Conservation (phyloP, 2,329 filamentous ascomycete genomes). For the Penicillium sp. region DNA sequence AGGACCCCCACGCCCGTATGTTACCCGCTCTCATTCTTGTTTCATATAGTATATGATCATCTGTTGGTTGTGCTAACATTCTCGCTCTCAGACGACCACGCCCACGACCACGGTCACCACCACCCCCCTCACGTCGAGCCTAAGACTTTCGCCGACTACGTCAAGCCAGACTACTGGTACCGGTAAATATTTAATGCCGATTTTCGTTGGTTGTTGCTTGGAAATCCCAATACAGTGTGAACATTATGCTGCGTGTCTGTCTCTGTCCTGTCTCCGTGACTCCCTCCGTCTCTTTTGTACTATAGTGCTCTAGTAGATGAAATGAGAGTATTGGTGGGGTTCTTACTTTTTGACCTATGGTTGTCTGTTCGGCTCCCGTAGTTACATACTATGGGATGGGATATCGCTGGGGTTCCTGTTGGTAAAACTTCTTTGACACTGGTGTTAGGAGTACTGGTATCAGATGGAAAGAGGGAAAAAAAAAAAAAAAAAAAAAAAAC, state of each 20-base stretch:
- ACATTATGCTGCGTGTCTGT: conserved; percentile 20
- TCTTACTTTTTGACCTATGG: conserved; percentile 15
- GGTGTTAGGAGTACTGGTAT: background rate
- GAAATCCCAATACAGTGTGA: conserved; percentile 19
- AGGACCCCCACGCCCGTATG: conserved; percentile 63
- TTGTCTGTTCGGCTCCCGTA: background rate
- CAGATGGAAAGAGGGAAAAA: background rate
- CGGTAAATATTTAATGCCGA: conserved; percentile 35
- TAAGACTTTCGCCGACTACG: conserved; percentile 94
- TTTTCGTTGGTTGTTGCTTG: conserved; percentile 3
- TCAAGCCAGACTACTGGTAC: conserved; percentile 93
- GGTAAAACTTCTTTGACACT: background rate
- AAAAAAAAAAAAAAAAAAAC: no score
- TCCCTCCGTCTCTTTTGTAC: conserved; percentile 26
- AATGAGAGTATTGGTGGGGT: conserved; percentile 23
- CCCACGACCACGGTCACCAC: conserved; percentile 34
- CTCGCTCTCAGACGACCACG: conserved; percentile 39
- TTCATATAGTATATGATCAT: background rate
- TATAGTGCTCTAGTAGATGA: conserved; percentile 30
- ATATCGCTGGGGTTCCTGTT: background rate
- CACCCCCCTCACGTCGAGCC: conserved; percentile 68
- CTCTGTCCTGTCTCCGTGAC: conserved; percentile 21
- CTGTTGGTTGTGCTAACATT: conserved; percentile 6
- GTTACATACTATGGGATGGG: background rate
- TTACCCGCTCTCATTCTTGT: conserved; percentile 14